Evolutionary conservation across 768 basidiomycete genomes (phyloP).

Genomic region (Megacollybia marginata): DNA sequence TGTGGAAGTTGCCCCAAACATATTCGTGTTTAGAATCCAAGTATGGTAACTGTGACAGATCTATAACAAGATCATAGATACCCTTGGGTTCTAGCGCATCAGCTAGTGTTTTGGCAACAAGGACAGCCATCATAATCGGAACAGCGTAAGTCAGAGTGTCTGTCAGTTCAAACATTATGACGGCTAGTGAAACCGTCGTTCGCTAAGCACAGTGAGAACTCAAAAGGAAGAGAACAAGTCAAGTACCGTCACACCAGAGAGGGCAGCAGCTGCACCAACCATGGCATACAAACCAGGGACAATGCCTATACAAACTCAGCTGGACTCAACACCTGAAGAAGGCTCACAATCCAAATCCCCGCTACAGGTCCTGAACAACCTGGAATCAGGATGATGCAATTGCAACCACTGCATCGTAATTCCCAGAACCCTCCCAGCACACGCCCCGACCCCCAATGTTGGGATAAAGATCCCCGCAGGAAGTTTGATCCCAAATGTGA

Average conservation of each 20-base stretch:
- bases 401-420: conserved; percentile 74
- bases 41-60: conserved; percentile 86
- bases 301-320: conserved; percentile 33
- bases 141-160: conserved; percentile 89
- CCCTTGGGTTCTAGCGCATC: conserved; percentile 88
- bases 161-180: conserved; percentile 75
- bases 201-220: conserved; percentile 32
- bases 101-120: conserved; percentile 87
- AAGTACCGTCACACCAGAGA: conserved; percentile 91
- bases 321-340: background rate
- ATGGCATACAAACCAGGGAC: conserved; percentile 91
- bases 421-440: conserved; percentile 84
- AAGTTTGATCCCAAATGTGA: conserved; percentile 90
- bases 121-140: conserved; percentile 81
- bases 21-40: conserved; percentile 89
- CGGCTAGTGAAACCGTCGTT: conserved; percentile 89
- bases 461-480: conserved; percentile 97
- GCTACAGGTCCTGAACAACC: conserved; percentile 60
- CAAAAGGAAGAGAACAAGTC: background rate
- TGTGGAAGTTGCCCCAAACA: conserved; percentile 71
- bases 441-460: conserved; percentile 89
- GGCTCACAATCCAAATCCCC: conserved; percentile 57
- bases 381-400: conserved; percentile 47
- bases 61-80: conserved; percentile 95
- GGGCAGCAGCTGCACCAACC: conserved; percentile 90